These are phyloP conservation scores for Thermomyces lanuginosus DNA, from an alignment of 2,329 filamentous ascomycete genomes.

Conservation along the genomic window DNA sequence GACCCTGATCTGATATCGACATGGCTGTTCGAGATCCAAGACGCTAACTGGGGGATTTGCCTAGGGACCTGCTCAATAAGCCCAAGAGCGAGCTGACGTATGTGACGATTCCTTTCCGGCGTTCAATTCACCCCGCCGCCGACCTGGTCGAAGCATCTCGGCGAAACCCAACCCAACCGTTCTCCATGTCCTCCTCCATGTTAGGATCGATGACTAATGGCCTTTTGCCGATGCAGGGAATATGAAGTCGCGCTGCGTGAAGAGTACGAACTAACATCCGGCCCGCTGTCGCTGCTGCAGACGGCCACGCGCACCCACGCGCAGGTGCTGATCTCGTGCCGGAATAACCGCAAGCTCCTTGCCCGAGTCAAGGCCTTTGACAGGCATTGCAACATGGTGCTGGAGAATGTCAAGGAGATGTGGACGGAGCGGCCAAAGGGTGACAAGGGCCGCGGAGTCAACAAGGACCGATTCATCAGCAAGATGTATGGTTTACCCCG, in stretches of 20 bases:
- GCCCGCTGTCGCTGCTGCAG: conserved; percentile 83
- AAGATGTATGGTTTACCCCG: conserved; percentile 55
- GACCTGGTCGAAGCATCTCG: conserved; percentile 1
- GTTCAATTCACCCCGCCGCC: conserved; percentile 7
- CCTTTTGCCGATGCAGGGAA: conserved; percentile 41
- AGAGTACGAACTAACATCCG: conserved; percentile 63
- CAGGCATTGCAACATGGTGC: conserved; percentile 96
- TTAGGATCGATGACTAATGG: conserved; percentile 3
- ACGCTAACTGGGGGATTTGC: conserved; percentile 1
- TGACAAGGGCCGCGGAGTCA: conserved; percentile 82
- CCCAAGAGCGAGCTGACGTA: conserved; percentile 83
- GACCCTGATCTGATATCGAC: conserved; percentile 6
- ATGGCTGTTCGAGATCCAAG: no score
- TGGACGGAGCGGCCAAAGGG: conserved; percentile 90
- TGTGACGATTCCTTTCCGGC: conserved; percentile 15
- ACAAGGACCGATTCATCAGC: conserved; percentile 96
- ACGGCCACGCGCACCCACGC: conserved; percentile 88
- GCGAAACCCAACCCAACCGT: not conserved
- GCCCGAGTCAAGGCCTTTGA: conserved; percentile 97
- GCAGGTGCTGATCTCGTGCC: conserved; percentile 91
- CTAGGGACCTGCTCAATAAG: conserved; percentile 75
- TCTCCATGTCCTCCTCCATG: conserved; percentile 1
- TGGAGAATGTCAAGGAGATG: conserved; percentile 98
- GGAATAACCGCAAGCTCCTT: conserved; percentile 95
- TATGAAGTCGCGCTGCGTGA: conserved; percentile 75